phyloP scores from a whole-genome alignment of 2,329 filamentous ascomycete species.

The Parastagonospora avenae region DNA sequence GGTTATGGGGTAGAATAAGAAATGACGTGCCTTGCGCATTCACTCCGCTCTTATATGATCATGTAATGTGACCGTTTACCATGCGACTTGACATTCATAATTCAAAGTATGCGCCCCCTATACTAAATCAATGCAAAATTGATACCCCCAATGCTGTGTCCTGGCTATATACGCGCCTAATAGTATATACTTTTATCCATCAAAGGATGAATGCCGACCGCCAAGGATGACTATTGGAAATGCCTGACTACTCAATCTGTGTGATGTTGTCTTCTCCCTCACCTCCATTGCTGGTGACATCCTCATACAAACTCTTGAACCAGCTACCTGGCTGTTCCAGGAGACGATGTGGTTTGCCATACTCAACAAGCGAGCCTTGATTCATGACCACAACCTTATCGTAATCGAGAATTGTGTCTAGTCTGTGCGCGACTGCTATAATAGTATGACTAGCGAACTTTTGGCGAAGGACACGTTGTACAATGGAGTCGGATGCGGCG shows the following conservation, averaged over 20 bases:
- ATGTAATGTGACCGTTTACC: too few species aligned
- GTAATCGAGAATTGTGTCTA: slow-evolving; percentile 61
- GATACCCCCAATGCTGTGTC: too few species aligned
- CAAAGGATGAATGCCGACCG: too few species aligned
- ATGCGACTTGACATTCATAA: too few species aligned
- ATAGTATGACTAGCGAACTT: slow-evolving; percentile 64
- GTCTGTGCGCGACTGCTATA: slow-evolving; percentile 61
- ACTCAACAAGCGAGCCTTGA: slow-evolving; percentile 55
- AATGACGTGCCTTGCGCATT: too few species aligned
- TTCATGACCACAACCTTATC: slow-evolving; percentile 60
- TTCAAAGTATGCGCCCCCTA: too few species aligned
- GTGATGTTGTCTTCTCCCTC: slow-evolving; percentile 4
- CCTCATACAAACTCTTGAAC: slow-evolving; percentile 40
- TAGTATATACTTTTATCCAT: not conserved
- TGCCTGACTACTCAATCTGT: not conserved
- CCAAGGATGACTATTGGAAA: too few species aligned
- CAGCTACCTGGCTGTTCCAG: slow-evolving; percentile 36
- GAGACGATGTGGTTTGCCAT: slow-evolving; percentile 34
- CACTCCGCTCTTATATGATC: too few species aligned
- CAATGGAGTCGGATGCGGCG: slow-evolving; percentile 60
- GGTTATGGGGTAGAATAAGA: too few species aligned
- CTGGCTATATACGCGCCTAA: too few species aligned
- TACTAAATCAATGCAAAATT: too few species aligned
- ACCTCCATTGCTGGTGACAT: slow-evolving; percentile 5
- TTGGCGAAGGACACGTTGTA: slow-evolving; percentile 62